A percentile compares a stretch with the other conserved stretches of the same genome.
phyloP scores from a whole-genome alignment of 805 yeast genomes.

The Candida xyloterini region DNA sequence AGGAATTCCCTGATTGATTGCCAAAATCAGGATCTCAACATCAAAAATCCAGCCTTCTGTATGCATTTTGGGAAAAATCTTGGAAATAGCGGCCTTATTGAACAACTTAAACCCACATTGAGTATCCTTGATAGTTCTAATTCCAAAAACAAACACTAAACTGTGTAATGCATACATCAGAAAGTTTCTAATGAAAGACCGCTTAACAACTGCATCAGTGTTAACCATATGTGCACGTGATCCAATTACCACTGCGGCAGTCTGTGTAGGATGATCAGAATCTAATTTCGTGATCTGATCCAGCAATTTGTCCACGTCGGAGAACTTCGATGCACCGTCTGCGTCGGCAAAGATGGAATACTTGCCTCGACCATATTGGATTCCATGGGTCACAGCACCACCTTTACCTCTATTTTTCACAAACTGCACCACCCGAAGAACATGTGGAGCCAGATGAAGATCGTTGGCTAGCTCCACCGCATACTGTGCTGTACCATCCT shows the following conservation, averaged over 20 bases:
- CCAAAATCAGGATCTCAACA: conserved; percentile 85
- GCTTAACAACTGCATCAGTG: conserved; percentile 93
- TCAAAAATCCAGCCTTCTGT: conserved; percentile 99
- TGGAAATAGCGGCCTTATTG: conserved; percentile 59
- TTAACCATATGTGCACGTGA: conserved; percentile 96
- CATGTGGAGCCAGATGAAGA: conserved; percentile 50
- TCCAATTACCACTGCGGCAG: conserved; percentile 75
- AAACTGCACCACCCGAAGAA: conserved; percentile 67
- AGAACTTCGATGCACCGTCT: conserved; percentile 88
- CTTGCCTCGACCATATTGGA: conserved; percentile 69
- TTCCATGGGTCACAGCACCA: conserved; percentile 95
- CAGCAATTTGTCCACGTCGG: conserved; percentile 58
- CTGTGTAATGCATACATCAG: conserved; percentile 91
- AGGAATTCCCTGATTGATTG: conserved; percentile 62
- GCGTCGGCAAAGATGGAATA: conserved; percentile 91
- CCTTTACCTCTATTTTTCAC: conserved; percentile 87
- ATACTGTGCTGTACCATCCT: conserved; percentile 71
- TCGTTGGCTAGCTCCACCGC: conserved; percentile 63
- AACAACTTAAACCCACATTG: conserved; percentile 97
- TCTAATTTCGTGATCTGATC: conserved; percentile 36
- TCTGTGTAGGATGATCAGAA: conserved; percentile 17
- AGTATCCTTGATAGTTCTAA: conserved; percentile 82
- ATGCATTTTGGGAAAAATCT: conserved; percentile 85
- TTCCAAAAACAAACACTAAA: conserved; percentile 84
- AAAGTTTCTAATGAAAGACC: conserved; percentile 83